phyloP scores from a whole-genome alignment of 345 rosid species.

The Microcos paniculata region DNA sequence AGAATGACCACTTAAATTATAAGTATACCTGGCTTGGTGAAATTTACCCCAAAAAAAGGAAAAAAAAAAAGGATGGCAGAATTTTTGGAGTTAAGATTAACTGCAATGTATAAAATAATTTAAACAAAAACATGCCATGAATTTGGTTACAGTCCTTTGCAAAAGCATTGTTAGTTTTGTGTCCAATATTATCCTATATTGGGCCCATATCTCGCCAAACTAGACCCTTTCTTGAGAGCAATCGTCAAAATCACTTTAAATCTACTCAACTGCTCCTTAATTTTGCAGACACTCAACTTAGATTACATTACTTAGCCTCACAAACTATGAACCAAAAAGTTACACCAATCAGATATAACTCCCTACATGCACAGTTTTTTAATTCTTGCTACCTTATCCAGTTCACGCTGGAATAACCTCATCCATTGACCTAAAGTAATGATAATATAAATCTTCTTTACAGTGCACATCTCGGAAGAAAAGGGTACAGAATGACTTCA shows the following conservation, averaged over 20 bases:
- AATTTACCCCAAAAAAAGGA: too few relatives aligned
- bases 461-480: neutral
- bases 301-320: neutral
- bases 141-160: neutral
- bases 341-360: neutral
- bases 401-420: neutral
- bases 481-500: conserved; percentile 12
- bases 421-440: neutral
- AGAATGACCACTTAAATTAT: neutral
- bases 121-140: neutral
- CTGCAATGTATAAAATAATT: neutral
- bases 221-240: neutral
- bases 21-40: neutral
- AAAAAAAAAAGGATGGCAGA: neutral
- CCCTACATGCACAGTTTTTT: neutral
- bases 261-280: neutral
- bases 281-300: neutral
- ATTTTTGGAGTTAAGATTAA: neutral
- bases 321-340: neutral
- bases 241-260: neutral
- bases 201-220: neutral
- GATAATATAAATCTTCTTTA: neutral
- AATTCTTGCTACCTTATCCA: neutral
- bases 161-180: neutral
- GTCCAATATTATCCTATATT: neutral